These are phyloP conservation scores for Penicillium occitanis DNA, from an alignment of 2,329 filamentous ascomycete genomes.

Conservation along the genomic window DNA sequence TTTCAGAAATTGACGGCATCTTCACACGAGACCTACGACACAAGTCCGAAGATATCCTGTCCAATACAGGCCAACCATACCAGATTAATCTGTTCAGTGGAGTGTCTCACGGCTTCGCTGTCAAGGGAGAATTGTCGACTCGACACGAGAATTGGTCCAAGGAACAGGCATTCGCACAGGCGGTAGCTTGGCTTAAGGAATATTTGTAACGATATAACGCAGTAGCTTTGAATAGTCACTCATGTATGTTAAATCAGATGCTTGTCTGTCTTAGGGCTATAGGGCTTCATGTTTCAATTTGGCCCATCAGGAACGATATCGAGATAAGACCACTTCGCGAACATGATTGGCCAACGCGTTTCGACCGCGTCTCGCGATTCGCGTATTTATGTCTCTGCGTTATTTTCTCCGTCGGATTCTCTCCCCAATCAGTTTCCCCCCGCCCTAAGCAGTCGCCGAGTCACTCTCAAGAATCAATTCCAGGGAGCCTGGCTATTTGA, in stretches of 20 bases:
- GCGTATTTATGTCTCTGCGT: background rate
- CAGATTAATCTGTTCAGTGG: constrained; percentile 75
- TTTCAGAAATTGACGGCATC: constrained; percentile 61
- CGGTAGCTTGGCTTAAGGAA: constrained; percentile 73
- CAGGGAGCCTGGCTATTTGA: background rate
- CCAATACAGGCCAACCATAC: constrained; percentile 60
- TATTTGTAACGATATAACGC: constrained; percentile 40
- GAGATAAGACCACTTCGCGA: background rate
- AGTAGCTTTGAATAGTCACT: background rate
- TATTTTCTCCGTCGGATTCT: background rate
- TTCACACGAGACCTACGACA: constrained; percentile 65
- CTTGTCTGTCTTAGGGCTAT: background rate
- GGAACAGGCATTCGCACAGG: constrained; percentile 78
- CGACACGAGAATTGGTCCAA: constrained; percentile 66
- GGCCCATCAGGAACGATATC: background rate
- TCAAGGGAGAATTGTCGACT: constrained; percentile 63
- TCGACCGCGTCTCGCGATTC: background rate
- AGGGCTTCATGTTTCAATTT: background rate
- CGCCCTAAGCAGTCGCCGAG: background rate
- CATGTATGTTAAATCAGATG: background rate
- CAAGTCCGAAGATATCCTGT: constrained; percentile 63
- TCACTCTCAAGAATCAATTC: background rate
- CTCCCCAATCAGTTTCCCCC: background rate
- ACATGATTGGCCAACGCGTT: background rate
- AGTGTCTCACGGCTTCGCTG: constrained; percentile 72